Evolutionary conservation across 106 monocot species (phyloP).

Genomic region (Apostasia shenzhenica): DNA sequence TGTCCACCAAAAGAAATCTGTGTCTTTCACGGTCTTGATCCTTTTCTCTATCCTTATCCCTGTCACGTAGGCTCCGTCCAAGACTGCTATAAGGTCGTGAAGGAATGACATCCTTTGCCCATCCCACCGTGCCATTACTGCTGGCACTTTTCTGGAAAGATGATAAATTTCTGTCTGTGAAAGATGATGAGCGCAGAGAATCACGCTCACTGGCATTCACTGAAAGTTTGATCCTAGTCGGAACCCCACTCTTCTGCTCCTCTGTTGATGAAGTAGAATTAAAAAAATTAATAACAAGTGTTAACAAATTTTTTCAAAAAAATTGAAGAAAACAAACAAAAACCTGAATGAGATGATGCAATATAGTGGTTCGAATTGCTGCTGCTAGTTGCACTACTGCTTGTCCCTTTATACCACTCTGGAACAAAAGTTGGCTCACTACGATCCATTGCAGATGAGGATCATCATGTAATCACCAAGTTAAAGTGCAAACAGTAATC

Average conservation of each 20-base stretch:
- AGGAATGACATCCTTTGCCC: slow-evolving; percentile 3
- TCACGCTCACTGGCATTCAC: slow-evolving; percentile 18
- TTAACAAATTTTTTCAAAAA: background rate
- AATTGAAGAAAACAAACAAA: background rate
- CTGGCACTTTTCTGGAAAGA: slow-evolving; percentile 14
- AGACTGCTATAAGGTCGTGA: slow-evolving; percentile 26
- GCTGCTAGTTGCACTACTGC: slow-evolving; percentile 2
- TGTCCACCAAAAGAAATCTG: slow-evolving; percentile 18
- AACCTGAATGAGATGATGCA: slow-evolving; percentile 17
- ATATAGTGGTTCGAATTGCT: slow-evolving; percentile 1
- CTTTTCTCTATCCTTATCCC: slow-evolving; percentile 30
- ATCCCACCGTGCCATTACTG: slow-evolving; percentile 16
- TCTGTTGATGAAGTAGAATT: slow-evolving; percentile 13
- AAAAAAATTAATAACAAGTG: background rate
- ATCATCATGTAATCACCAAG: slow-evolving; percentile 8
- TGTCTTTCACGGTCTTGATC: slow-evolving; percentile 29
- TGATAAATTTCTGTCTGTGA: background rate
- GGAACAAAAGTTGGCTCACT: slow-evolving; percentile 30
- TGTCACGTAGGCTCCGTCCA: slow-evolving; percentile 25
- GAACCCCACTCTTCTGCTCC: slow-evolving; percentile 8
- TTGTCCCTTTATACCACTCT: slow-evolving; percentile 25
- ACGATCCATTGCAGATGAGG: slow-evolving; percentile 21
- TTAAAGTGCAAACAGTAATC: background rate
- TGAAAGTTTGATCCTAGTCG: slow-evolving; percentile 16
- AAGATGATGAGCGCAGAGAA: slow-evolving; percentile 9